Base-by-base conservation (phyloP, 495 filamentous ascomycete species). In the Hapsidospora chrysogenum region DNA sequence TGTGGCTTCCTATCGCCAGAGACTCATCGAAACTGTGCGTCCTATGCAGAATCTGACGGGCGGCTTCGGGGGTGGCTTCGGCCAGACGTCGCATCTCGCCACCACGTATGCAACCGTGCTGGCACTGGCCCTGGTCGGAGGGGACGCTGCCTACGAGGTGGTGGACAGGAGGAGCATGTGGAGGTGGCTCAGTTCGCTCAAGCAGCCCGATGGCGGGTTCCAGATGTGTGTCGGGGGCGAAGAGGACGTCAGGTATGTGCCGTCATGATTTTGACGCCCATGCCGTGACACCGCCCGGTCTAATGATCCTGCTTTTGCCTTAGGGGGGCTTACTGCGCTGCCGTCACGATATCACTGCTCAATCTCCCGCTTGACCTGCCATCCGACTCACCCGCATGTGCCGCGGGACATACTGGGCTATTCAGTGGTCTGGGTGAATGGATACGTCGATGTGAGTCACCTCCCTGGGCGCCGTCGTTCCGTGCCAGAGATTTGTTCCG, bases 11-110 rank as follows among this genome's bases (percentile, higher is more conserved):
- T 86, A 84, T 47, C 68, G 75, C 26, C 60, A 79, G 37, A 63
- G 75, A 17, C 59, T 92, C 6, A 63, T 77, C 13, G 56, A 69
- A 28, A 89, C 85, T 1, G 71, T 89, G 15, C 61, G 63, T 19
- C 66, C 80, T 9, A 75, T 85, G 52, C 92, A 95, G 56, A 89
- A 96, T 51, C 48, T 61, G 19, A 66, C 61, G 11, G 89, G 89
- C 6, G 89, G 89, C 5, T 94, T 95, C 54, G 92, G 89, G 17
- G 89, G 89, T 31, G 86, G 89, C n/a, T 76, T 80, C 53, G 80
- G 85, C 28, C 92, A 96, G 50, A 62, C 68, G 40, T 84, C 83
- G 9, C 89, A 97, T 55, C 58, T 83, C 41, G 87, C 87, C 16
- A 68, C 80, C n/a, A 78, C 76, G 1, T 97, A 96, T 62, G 80